A percentile compares a stretch with the other conserved stretches of the same genome.
phyloP scores from a whole-genome alignment of 2,329 filamentous ascomycete species.

The Periconia macrospinosa region DNA sequence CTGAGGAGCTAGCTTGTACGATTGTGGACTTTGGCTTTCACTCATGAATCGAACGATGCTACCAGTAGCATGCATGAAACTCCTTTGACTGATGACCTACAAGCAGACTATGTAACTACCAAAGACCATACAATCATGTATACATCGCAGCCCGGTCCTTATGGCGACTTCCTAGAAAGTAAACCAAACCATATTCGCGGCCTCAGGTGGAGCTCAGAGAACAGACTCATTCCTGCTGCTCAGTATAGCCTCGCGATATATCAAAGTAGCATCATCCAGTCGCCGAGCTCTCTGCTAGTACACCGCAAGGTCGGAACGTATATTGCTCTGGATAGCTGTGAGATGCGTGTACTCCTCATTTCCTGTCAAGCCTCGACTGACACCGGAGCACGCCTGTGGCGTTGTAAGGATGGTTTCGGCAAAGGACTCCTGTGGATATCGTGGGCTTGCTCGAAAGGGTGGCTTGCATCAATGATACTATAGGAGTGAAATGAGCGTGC shows the following conservation, averaged over 20 bases:
- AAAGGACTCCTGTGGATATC: constrained; percentile 2
- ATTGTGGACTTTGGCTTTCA: not conserved
- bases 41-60: not conserved
- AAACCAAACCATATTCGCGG: constrained; percentile 39
- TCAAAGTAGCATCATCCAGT: constrained; percentile 33
- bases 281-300: constrained; percentile 27
- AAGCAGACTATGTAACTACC: no score
- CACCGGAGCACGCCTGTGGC: constrained; percentile 13
- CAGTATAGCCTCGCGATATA: constrained; percentile 58
- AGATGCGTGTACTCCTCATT: constrained; percentile 9
- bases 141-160: no score
- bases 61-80: not conserved
- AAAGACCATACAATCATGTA: no score
- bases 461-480: not conserved
- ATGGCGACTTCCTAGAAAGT: not conserved
- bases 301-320: constrained; percentile 16
- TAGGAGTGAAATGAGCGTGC: constrained; percentile 1
- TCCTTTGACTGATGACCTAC: no score
- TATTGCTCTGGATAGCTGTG: constrained; percentile 25
- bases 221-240: constrained; percentile 56
- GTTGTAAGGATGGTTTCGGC: constrained; percentile 10
- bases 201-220: constrained; percentile 56
- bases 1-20: not conserved
- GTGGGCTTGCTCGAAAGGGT: not conserved
- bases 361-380: constrained; percentile 3